Base-by-base conservation (phyloP, 139 green algal genomes). In the Parachlorella kessleri region DNA sequence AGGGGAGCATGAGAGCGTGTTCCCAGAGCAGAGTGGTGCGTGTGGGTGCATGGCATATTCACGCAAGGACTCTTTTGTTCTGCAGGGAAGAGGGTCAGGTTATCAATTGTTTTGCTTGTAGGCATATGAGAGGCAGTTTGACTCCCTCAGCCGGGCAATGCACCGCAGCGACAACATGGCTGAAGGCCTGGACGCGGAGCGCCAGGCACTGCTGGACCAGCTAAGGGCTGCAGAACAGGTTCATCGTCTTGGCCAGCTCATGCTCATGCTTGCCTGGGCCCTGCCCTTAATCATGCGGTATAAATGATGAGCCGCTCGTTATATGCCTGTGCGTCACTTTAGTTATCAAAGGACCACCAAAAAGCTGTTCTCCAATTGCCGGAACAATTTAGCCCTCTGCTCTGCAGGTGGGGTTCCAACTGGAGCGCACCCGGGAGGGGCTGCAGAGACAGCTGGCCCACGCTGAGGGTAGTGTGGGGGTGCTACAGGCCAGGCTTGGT, bases 71-170 rank as follows among this genome's bases (percentile, higher is more conserved):
- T 68, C n/a, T 21, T 33, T 24, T 2, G 7, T 67, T n/a, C 32
- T 4, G n/a, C 71, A 66, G 42, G 32, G 24, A 24, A 2, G 40
- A 36, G 41, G 3, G 24, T 23, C 69, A 2, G 54, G 21, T n/a
- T 48, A 6, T 40, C 18, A 32, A 26, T 55, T 35, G 30, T 37
- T 36, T 28, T 23, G 26, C 3, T 33, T 48, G 36, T 67, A 88
- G 88, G 91, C 91, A 1, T 92, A 89, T 71, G 91, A 95, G 82
- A 84, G 91, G 10, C 91, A 95, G 82, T 80, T 92, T 54, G 90
- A 94, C 65, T 73, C 81, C 6, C 85, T 95, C 24, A 85, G 72
- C 35, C 86, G 90, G 28, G 84, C 90, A 75, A 86, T 92, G 38
- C 77, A 77, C 5, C 72, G 85, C 24, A 72, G 75, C 53, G 88